phyloP scores from a whole-genome alignment of 179 eudicot genomes.

The Corrigiola litoralis region DNA sequence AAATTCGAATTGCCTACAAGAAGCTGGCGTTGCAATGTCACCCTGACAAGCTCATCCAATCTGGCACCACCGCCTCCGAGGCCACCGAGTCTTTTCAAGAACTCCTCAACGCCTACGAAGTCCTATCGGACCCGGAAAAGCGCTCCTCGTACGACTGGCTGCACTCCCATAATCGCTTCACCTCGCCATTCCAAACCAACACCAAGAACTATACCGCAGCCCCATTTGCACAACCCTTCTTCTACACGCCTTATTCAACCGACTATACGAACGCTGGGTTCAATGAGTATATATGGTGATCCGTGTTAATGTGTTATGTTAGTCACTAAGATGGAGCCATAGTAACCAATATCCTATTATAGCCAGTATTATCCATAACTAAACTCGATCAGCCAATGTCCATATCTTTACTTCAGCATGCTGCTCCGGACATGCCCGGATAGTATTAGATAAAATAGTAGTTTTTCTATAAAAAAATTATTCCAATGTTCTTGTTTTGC shows the following conservation, averaged over 20 bases:
- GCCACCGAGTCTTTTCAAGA: slow-evolving; percentile 91
- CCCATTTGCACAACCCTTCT: slow-evolving; percentile 55
- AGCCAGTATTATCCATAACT: too few relatives aligned
- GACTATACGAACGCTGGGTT: slow-evolving; percentile 61
- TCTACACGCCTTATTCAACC: slow-evolving; percentile 59
- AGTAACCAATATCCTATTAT: too few relatives aligned
- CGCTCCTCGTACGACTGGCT: slow-evolving; percentile 95
- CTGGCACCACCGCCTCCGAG: slow-evolving; percentile 58
- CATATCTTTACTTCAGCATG: too few relatives aligned
- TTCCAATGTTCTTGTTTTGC: too few relatives aligned
- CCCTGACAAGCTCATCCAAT: slow-evolving; percentile 82
- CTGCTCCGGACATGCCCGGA: too few relatives aligned
- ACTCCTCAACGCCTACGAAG: slow-evolving; percentile 85
- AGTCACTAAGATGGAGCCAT: too few relatives aligned
- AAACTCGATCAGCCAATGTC: too few relatives aligned
- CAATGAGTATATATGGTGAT: too few relatives aligned
- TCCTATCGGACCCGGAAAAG: slow-evolving; percentile 76
- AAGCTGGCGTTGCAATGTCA: slow-evolving; percentile 91
- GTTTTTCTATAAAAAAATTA: too few relatives aligned
- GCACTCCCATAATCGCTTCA: slow-evolving; percentile 75
- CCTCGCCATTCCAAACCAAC: slow-evolving; percentile 10
- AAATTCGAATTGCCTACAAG: slow-evolving; percentile 79
- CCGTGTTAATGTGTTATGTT: too few relatives aligned
- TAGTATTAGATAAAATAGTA: too few relatives aligned
- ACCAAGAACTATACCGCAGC: neutral